phyloP scores from a whole-genome alignment of 192 early-diverging fungal species.

The Hyaloraphidium curvatum region DNA sequence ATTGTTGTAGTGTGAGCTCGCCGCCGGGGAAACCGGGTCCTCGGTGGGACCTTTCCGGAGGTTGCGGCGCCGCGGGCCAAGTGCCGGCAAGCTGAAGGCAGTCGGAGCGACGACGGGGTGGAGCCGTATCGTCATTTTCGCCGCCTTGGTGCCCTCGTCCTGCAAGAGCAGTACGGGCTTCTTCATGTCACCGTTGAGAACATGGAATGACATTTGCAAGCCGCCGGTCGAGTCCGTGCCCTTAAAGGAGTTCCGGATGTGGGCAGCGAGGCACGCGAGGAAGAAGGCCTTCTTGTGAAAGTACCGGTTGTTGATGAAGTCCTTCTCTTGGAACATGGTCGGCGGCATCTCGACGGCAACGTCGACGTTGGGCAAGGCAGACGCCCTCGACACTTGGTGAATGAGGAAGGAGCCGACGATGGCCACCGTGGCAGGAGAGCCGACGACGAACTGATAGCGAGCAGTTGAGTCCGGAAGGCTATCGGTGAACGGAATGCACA shows the following conservation, averaged over 20 bases:
- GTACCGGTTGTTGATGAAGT: slow-evolving; percentile 82
- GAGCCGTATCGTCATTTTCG: too few species aligned
- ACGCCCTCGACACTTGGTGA: slow-evolving; percentile 40
- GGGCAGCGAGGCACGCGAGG: slow-evolving; percentile 48
- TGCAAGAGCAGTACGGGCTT: too few species aligned
- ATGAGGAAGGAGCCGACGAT: slow-evolving; percentile 78
- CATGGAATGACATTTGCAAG: too few species aligned
- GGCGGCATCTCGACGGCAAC: slow-evolving; percentile 82
- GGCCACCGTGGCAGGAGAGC: slow-evolving; percentile 49
- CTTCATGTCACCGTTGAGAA: too few species aligned
- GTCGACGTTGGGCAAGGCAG: slow-evolving; percentile 58
- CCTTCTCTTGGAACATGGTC: slow-evolving; percentile 72
- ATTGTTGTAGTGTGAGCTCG: slow-evolving; percentile 82
- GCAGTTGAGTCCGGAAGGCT: slow-evolving; percentile 36
- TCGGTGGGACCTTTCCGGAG: too few species aligned
- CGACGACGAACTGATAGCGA: slow-evolving; percentile 62
- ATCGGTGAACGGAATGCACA: slow-evolving; percentile 18
- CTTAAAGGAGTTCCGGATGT: slow-evolving; percentile 16
- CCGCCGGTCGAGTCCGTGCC: too few species aligned
- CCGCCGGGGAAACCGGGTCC: too few species aligned
- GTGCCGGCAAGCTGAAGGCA: too few species aligned
- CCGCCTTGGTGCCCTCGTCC: too few species aligned
- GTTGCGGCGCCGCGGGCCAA: too few species aligned
- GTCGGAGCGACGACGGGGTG: too few species aligned
- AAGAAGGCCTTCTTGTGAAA: slow-evolving; percentile 92